Percentiles rank a stretch among this genome's conserved stretches.
These are phyloP conservation scores for Exidia glandulosa DNA, from an alignment of 768 basidiomycete species.

Conservation along the genomic window DNA sequence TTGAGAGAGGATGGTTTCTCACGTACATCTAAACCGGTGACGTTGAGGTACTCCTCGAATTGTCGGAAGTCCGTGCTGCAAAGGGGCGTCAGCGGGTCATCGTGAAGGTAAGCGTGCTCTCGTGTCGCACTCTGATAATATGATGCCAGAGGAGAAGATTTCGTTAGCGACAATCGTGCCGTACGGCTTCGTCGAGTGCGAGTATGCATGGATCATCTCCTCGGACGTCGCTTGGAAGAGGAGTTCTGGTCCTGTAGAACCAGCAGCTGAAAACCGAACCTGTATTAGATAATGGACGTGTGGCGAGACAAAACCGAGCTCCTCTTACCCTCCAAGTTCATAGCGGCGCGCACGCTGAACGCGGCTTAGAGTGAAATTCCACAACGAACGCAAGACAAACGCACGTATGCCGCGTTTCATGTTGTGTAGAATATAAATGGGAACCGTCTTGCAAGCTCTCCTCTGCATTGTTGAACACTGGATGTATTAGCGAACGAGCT, in stretches of 20 bases:
- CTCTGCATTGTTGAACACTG: conserved; percentile 93
- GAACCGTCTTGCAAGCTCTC: conserved; percentile 92
- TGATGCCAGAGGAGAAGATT: conserved; percentile 81
- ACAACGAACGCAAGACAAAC: conserved; percentile 15
- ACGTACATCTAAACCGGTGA: conserved; percentile 82
- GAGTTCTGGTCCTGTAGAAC: conserved; percentile 75
- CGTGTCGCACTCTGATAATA: conserved; percentile 86
- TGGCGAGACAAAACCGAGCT: background rate
- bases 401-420: conserved; percentile 59
- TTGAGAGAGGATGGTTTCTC: background rate
- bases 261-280: conserved; percentile 47
- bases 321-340: conserved; percentile 82
- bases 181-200: conserved; percentile 74
- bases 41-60: conserved; percentile 79
- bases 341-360: conserved; percentile 63
- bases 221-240: conserved; percentile 94
- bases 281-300: background rate
- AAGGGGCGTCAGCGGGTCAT: conserved; percentile 2
- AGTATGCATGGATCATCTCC: conserved; percentile 89
- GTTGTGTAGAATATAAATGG: conserved; percentile 87
- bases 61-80: conserved; percentile 89
- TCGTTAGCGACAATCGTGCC: conserved; percentile 88
- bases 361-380: background rate
- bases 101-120: conserved; percentile 8
- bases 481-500: background rate